phyloP scores from a whole-genome alignment of 139 green algal species.

The Chlamydomonas sp. region DNA sequence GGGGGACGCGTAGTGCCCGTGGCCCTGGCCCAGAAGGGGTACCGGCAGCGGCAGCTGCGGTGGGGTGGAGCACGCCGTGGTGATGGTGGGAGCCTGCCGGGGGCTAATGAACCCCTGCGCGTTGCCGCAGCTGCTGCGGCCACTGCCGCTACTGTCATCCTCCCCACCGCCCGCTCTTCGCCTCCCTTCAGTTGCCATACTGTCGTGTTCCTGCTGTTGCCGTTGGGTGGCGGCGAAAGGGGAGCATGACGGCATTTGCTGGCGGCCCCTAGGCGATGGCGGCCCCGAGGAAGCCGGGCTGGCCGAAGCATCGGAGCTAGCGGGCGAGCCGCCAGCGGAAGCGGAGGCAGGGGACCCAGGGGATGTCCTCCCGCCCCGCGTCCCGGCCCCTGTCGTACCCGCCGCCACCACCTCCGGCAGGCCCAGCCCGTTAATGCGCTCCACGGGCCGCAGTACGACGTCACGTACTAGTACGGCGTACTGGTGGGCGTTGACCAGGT shows the following conservation, averaged over 20 bases:
- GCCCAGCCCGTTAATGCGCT: conserved; percentile 10
- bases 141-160: no score
- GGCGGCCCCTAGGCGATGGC: no score
- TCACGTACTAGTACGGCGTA: conserved; percentile 35
- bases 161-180: no score
- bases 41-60: neutral
- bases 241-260: no score
- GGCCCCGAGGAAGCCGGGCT: no score
- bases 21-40: neutral
- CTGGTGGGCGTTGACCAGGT: conserved; percentile 31
- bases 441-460: conserved; percentile 25
- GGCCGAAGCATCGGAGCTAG: neutral
- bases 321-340: neutral
- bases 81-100: neutral
- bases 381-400: neutral
- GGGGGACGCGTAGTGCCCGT: no score
- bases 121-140: no score
- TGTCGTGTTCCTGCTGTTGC: no score
- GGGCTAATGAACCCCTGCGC: no score
- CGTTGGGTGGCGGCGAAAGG: no score
- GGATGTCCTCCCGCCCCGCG: neutral
- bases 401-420: neutral
- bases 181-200: no score
- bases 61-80: neutral
- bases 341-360: no score